Percentiles rank a stretch among this genome's conserved stretches.
These are phyloP conservation scores for Cucumis cinereus DNA, from an alignment of 306 rosid species.

Conservation along the genomic window DNA sequence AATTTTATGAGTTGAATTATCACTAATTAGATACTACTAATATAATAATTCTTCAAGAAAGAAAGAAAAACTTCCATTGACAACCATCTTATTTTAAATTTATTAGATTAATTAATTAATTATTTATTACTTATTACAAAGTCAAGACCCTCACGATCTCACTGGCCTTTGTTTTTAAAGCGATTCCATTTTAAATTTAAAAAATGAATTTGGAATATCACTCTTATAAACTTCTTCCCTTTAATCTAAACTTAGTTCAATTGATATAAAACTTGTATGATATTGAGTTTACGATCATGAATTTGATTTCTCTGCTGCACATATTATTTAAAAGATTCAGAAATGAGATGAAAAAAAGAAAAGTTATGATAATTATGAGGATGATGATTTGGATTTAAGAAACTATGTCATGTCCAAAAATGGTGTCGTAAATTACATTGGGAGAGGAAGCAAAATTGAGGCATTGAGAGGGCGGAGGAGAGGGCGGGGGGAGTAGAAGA, in stretches of 20 bases:
- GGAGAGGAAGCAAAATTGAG: slow-evolving; percentile 37
- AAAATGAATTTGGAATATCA: no score
- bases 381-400: slow-evolving; percentile 18
- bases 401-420: slow-evolving; percentile 63
- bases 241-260: no score
- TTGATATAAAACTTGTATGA: no score
- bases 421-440: slow-evolving; percentile 39
- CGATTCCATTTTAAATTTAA: not conserved
- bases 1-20: not conserved
- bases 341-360: not conserved
- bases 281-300: no score
- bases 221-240: no score
- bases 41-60: not conserved
- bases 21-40: not conserved
- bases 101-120: not conserved
- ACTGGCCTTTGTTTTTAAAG: not conserved
- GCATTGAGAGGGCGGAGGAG: slow-evolving; percentile 32
- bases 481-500: slow-evolving; percentile 19
- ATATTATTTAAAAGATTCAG: no score
- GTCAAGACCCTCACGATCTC: not conserved
- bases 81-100: not conserved
- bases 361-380: not conserved
- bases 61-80: not conserved
- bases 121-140: not conserved
- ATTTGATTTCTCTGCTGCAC: no score